Evolutionary conservation across 257 asterid genomes (phyloP).

Genomic region (Voacanga thouarsii): DNA sequence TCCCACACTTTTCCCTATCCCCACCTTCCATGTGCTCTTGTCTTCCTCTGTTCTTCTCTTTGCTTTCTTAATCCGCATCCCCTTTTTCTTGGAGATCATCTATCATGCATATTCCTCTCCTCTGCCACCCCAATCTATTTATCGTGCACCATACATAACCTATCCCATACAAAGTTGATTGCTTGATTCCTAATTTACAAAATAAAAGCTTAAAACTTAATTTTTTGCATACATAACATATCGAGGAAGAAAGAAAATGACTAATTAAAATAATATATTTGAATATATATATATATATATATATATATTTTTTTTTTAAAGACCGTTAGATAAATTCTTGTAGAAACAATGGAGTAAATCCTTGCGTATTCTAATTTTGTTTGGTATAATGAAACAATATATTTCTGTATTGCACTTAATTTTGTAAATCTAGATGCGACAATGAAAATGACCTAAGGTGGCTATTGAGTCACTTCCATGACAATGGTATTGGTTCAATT

Average conservation of each 20-base stretch:
- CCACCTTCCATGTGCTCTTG: conserved; percentile 55
- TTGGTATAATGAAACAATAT: background rate
- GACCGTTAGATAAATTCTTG: too few species aligned
- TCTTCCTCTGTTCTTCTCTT: conserved; percentile 20
- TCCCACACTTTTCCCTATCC: conserved; percentile 32
- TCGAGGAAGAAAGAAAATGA: too few species aligned
- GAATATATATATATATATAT: too few species aligned
- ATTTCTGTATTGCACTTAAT: background rate
- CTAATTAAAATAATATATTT: too few species aligned
- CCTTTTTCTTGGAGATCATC: background rate
- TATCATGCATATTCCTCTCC: background rate
- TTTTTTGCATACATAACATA: too few species aligned
- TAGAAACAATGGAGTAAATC: too few species aligned
- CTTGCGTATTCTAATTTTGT: conserved; percentile 4
- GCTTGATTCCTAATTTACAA: too few species aligned
- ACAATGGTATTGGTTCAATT: background rate
- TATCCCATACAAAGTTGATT: too few species aligned
- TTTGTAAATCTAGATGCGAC: background rate
- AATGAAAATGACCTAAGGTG: background rate
- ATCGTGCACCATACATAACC: conserved; percentile 15
- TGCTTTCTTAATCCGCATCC: conserved; percentile 44
- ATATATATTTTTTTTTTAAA: too few species aligned
- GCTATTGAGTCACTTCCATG: conserved; percentile 1
- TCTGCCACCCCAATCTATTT: conserved; percentile 29
- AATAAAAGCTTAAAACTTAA: too few species aligned